These are phyloP conservation scores for Phialemonium atrogriseum DNA, from an alignment of 2,329 filamentous ascomycete genomes.

Conservation along the genomic window DNA sequence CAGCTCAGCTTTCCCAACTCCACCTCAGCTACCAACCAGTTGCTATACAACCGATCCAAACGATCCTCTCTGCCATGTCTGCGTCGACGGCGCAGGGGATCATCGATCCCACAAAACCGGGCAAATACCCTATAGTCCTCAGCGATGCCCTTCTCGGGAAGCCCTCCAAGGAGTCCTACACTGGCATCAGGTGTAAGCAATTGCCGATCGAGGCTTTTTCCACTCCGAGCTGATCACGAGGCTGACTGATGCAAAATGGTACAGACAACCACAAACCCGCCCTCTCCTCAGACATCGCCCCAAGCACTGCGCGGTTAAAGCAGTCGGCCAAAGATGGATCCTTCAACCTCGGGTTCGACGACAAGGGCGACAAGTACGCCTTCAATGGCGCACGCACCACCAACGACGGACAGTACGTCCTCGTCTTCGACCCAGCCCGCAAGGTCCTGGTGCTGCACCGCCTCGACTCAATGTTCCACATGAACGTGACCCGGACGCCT, in stretches of 20 bases:
- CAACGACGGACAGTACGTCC: constrained; percentile 50
- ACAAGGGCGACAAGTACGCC: constrained; percentile 48
- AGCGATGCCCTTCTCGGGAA: constrained; percentile 53
- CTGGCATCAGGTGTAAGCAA: constrained; percentile 49
- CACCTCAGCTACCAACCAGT: no score
- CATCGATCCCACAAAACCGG: constrained; percentile 52
- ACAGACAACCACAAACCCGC: constrained; percentile 56
- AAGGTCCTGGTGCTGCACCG: constrained; percentile 77
- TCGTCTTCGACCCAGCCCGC: constrained; percentile 68
- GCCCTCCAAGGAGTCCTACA: constrained; percentile 49
- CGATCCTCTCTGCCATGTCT: no score
- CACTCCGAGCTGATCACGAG: constrained; percentile 2
- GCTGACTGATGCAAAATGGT: constrained; percentile 10
- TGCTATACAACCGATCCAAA: no score
- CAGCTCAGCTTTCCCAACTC: no score
- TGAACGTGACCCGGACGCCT: constrained; percentile 71
- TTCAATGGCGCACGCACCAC: constrained; percentile 52
- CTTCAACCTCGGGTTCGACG: constrained; percentile 48
- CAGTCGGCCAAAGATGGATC: constrained; percentile 41
- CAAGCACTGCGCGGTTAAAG: constrained; percentile 41
- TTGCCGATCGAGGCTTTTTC: background rate
- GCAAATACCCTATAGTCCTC: constrained; percentile 55
- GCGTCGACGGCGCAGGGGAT: constrained; percentile 17
- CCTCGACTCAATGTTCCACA: constrained; percentile 73
- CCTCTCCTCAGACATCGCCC: constrained; percentile 38